phyloP scores from a whole-genome alignment of 371 early-diverging fungal species.

The Mucor velutinosus region DNA sequence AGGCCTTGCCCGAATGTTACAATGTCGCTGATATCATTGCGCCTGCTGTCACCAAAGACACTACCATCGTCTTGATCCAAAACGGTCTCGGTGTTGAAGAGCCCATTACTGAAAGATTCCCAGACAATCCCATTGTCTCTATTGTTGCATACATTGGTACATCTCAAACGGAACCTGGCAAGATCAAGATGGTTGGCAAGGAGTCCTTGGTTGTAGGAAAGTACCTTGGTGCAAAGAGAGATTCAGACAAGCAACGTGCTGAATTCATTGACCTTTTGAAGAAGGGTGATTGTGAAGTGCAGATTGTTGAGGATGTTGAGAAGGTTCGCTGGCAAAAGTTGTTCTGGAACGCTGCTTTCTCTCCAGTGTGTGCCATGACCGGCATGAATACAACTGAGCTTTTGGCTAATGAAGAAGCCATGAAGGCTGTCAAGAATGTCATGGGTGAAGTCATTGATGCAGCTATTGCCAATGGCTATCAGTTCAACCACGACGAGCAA shows the following conservation, averaged over 20 bases:
- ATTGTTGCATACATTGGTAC: constrained; percentile 76
- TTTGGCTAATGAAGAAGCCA: constrained; percentile 55
- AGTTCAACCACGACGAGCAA: constrained; percentile 45
- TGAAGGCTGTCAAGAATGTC: constrained; percentile 45
- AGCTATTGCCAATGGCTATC: constrained; percentile 57
- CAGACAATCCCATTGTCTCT: constrained; percentile 71
- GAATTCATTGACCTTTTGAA: constrained; percentile 43
- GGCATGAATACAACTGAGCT: constrained; percentile 68
- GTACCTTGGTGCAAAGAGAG: constrained; percentile 30
- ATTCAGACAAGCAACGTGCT: constrained; percentile 26
- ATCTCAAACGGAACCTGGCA: constrained; percentile 64
- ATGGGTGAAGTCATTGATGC: constrained; percentile 69
- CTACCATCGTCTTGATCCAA: constrained; percentile 79
- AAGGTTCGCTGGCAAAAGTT: constrained; percentile 80
- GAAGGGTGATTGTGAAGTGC: constrained; percentile 55
- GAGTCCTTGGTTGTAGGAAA: constrained; percentile 40
- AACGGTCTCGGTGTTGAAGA: constrained; percentile 86
- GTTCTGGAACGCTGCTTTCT: constrained; percentile 84
- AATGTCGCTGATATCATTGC: constrained; percentile 66
- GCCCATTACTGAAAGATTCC: constrained; percentile 62
- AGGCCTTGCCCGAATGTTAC: constrained; percentile 70
- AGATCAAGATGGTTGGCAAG: constrained; percentile 51
- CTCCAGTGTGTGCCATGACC: constrained; percentile 70
- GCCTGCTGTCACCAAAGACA: constrained; percentile 61
- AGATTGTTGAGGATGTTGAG: constrained; percentile 65